Evolutionary conservation across 2,329 filamentous ascomycete genomes (phyloP).

Genomic region (Aspergillus quadricinctus): DNA sequence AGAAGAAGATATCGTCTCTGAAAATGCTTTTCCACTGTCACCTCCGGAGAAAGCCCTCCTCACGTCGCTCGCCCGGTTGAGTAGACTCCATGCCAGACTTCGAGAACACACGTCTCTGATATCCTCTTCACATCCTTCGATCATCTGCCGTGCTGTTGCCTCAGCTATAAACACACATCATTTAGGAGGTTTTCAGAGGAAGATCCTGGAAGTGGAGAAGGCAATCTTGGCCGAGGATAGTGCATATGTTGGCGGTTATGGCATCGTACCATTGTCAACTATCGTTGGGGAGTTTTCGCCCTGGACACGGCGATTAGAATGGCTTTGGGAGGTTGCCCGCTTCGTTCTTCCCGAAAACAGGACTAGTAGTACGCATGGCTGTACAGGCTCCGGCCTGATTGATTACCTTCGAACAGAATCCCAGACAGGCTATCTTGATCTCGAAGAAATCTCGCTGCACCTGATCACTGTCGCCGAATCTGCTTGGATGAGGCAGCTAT

Average conservation of each 20-base stretch:
- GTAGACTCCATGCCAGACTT: conserved; percentile 70
- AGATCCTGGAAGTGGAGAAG: conserved; percentile 79
- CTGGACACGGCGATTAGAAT: conserved; percentile 80
- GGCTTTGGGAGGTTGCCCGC: conserved; percentile 70
- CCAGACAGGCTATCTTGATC: conserved; percentile 82
- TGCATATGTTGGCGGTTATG: conserved; percentile 79
- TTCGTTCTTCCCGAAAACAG: conserved; percentile 57
- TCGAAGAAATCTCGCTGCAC: conserved; percentile 70
- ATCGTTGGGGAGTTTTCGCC: conserved; percentile 80
- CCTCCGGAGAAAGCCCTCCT: conserved; percentile 81
- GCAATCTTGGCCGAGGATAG: conserved; percentile 73
- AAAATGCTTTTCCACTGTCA: conserved; percentile 52
- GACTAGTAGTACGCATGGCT: conserved; percentile 33
- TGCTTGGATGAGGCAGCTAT: conserved; percentile 86
- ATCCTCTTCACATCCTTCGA: conserved; percentile 67
- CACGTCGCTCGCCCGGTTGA: conserved; percentile 69
- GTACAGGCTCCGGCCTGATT: conserved; percentile 70
- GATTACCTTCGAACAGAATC: conserved; percentile 70
- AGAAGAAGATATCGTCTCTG: conserved; percentile 48
- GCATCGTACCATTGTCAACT: conserved; percentile 85
- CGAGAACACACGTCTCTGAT: conserved; percentile 64
- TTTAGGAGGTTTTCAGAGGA: conserved; percentile 73
- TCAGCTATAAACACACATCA: conserved; percentile 71
- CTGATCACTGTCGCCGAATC: conserved; percentile 76
- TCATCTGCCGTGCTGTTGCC: conserved; percentile 82